Conservation (phyloP, 495 filamentous ascomycete species). For the Aeminium ludgeri region DNA sequence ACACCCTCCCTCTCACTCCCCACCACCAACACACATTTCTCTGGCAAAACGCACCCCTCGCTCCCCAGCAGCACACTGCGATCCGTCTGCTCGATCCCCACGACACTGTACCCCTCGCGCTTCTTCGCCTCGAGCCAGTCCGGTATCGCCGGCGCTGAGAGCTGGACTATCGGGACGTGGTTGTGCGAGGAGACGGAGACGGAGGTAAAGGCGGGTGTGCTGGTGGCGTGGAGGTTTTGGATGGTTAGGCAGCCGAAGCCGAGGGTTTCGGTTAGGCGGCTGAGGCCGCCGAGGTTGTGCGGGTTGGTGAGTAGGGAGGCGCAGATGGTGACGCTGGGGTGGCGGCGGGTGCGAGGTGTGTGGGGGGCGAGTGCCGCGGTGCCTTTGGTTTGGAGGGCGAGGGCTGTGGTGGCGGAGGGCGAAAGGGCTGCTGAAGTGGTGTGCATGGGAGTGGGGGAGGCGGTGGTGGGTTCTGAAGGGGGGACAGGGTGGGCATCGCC, state of each 20-base stretch:
- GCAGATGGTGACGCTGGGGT: constrained; percentile 24
- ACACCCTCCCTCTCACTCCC: constrained; percentile 34
- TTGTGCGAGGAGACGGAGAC: constrained; percentile 29
- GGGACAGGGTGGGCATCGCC: constrained; percentile 5
- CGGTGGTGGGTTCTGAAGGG: neutral
- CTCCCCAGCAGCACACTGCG: constrained; percentile 25
- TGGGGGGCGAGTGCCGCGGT: constrained; percentile 8
- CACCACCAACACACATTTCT: constrained; percentile 28
- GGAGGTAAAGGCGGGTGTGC: constrained; percentile 26
- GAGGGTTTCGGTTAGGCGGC: constrained; percentile 32
- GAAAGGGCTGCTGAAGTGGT: neutral
- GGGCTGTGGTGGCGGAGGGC: neutral
- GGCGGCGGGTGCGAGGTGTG: constrained; percentile 2
- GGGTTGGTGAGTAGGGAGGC: constrained; percentile 34
- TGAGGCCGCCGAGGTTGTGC: constrained; percentile 33
- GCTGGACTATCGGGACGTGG: constrained; percentile 29
- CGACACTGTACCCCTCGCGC: constrained; percentile 26
- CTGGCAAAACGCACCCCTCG: constrained; percentile 20
- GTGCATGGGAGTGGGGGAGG: neutral
- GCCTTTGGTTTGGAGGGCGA: constrained; percentile 19
- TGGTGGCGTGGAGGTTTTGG: constrained; percentile 15
- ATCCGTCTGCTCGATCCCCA: constrained; percentile 36
- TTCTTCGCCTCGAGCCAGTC: constrained; percentile 21
- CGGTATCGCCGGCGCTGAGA: constrained; percentile 11
- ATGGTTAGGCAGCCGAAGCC: constrained; percentile 26